Base-by-base conservation (phyloP, 1,284 basidiomycete genomes). In the Pyrrhoderma lamaoense region DNA sequence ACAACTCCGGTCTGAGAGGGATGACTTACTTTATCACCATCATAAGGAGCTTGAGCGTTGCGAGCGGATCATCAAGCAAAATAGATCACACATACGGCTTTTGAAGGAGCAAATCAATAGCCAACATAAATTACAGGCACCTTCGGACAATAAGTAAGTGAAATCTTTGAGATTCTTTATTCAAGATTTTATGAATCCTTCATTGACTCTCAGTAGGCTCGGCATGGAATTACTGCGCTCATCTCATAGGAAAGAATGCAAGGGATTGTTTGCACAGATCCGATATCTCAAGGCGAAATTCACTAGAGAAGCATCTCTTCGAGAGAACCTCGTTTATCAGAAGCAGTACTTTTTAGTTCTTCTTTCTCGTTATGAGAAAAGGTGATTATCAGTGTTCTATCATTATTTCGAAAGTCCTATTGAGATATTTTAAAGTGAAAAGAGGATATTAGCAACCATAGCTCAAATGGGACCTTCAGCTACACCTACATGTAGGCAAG, bases 231-330 rank as follows among this genome's bases (percentile, higher is more conserved):
- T 67, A 3, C 61, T 93, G 56, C 83, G 77, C 59, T 56, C 70
- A 2, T 79, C 82, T 62, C 90, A 94, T 64, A 87, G 84, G 53
- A 79, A 80, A 55, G 91, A 94, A 66, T 88, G 86, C 69, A 92
- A 93, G 63, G 92, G 91, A 11, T 70, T 94, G 18, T 77, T 94
- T 52, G 77, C 90, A 2, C 88, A 96, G 64, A 93, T 97, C 57
- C 79, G 78, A 45, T 97, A 97, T 67, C 76, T 98, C 57, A 95
- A 98, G 65, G 85, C 88, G 44, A 92, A 92, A 63, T 94, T 87
- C 67, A 86, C 80, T 1, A 77, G 95, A 31, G 95, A 99, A 68
- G 80, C 83, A 19, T 75, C 77, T 1, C 79, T 95, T 68, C 79
- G 94, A n/a, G 75, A 74, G 51, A 85, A 86, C 58, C 70, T 98